phyloP scores from a whole-genome alignment of 2,329 filamentous ascomycete species.

The Boeremia exigua region DNA sequence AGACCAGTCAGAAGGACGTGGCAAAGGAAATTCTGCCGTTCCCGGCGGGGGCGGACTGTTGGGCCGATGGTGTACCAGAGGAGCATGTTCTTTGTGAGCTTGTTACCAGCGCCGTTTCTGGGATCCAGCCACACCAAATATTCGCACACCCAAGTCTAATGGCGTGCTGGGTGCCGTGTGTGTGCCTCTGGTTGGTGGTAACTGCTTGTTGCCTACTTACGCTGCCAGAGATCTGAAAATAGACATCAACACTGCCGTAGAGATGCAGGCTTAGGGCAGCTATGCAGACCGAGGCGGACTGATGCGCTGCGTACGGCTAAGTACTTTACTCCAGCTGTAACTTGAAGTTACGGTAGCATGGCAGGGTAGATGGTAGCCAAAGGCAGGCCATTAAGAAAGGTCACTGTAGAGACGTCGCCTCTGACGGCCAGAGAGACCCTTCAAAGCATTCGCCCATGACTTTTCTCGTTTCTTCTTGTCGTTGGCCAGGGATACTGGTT shows the following conservation, averaged over 20 bases:
- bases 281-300: too few species aligned
- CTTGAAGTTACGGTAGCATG: too few species aligned
- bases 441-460: too few species aligned
- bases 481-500: too few species aligned
- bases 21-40: not conserved
- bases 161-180: not conserved
- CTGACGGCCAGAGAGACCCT: too few species aligned
- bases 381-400: too few species aligned
- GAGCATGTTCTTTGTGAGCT: not conserved
- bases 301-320: too few species aligned
- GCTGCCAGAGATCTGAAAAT: not conserved
- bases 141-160: constrained; percentile 10
- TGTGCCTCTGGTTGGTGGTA: not conserved
- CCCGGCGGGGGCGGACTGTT: constrained; percentile 2
- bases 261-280: too few species aligned
- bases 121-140: not conserved
- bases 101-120: constrained; percentile 3
- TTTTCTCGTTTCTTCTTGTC: too few species aligned
- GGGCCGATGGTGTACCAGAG: constrained; percentile 1
- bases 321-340: too few species aligned
- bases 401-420: too few species aligned
- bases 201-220: not conserved
- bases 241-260: not conserved
- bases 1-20: constrained; percentile 1
- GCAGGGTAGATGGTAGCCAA: too few species aligned